Conservation (phyloP, 1,284 basidiomycete species). For the Trametes versicolor region DNA sequence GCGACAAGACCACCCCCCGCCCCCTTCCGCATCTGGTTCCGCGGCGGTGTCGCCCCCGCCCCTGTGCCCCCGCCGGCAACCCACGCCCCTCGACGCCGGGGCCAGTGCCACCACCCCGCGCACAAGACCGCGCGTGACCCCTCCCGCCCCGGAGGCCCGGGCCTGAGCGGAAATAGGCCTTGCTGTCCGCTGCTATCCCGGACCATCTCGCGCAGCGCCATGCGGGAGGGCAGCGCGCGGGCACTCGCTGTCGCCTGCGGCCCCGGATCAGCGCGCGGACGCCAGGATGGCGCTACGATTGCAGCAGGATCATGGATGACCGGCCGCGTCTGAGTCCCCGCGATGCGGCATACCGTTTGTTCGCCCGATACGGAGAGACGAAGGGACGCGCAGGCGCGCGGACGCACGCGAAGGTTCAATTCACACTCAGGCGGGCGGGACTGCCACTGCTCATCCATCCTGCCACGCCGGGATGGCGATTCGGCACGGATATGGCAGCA, state of each 20-base stretch:
- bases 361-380: slow-evolving; percentile 13
- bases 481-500: slow-evolving; percentile 33
- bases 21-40: slow-evolving; percentile 30
- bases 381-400: not conserved
- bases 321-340: not conserved
- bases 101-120: slow-evolving; percentile 3
- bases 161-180: slow-evolving; percentile 33
- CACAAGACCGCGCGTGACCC: slow-evolving; percentile 29
- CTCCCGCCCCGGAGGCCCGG: slow-evolving; percentile 26
- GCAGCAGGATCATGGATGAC: slow-evolving; percentile 1
- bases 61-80: slow-evolving; percentile 10
- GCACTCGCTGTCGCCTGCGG: slow-evolving; percentile 2
- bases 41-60: slow-evolving; percentile 22
- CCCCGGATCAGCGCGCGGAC: slow-evolving; percentile 24
- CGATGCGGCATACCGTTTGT: slow-evolving; percentile 13
- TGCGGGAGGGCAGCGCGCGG: slow-evolving; percentile 23
- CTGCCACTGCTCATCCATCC: not conserved
- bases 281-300: slow-evolving; percentile 8
- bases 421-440: not conserved
- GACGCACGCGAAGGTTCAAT: slow-evolving; percentile 4
- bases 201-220: slow-evolving; percentile 32
- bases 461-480: not conserved
- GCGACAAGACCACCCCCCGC: slow-evolving; percentile 16
- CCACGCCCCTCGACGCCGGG: slow-evolving; percentile 9
- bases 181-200: slow-evolving; percentile 26